Base-by-base conservation (phyloP, 2,329 filamentous ascomycete species). In the Akanthomyces uredinophilus region DNA sequence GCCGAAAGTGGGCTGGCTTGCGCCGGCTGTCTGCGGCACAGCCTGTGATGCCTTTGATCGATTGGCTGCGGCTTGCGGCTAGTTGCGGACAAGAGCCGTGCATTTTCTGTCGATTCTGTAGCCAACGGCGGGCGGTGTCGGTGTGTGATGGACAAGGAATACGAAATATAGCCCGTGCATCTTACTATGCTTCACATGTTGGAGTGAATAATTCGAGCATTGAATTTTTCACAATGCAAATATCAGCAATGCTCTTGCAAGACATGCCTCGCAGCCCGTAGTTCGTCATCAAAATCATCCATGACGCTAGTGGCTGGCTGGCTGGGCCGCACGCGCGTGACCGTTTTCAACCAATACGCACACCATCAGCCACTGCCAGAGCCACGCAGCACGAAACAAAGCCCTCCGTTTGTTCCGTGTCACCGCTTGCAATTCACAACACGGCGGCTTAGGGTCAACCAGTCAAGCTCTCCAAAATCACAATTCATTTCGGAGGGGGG, bases 21-120 rank as follows among this genome's bases (percentile, higher is more conserved):
- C 68, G 64, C 65, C 69, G 70, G 70, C 65, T 72, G 67, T 64
- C 62, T 50, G 64, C 70, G 70, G 70, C 70, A 69, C 62, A 69
- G 64, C 37, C 13, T 51, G n/a, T 35, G 32, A n/a, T n/a, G 27
- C n/a, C 1, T 13, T 62, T 68, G 66, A 65, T 70, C 64, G 64
- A 67, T 67, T 59, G 58, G 14, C 11, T 8, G 39, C 49, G 49
- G 58, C 49, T 53, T 8, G 39, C 49, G 49, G 58, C 49, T 53
- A 60, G 49, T 39, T 46, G 29, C 58, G 58, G 58, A 35, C 18
- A 60, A 46, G 58, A 44, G 16, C 22, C 4, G 27, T 54, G 51
- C 22, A 41, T 35, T 1, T 29, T 6, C 4, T 29, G 27, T 29
- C 6, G 4, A 6, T 5, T 29, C 4, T 29, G 27, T 6, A 29